These are phyloP conservation scores for Pterula multifida DNA, from an alignment of 1,284 basidiomycete genomes.

Conservation along the genomic window DNA sequence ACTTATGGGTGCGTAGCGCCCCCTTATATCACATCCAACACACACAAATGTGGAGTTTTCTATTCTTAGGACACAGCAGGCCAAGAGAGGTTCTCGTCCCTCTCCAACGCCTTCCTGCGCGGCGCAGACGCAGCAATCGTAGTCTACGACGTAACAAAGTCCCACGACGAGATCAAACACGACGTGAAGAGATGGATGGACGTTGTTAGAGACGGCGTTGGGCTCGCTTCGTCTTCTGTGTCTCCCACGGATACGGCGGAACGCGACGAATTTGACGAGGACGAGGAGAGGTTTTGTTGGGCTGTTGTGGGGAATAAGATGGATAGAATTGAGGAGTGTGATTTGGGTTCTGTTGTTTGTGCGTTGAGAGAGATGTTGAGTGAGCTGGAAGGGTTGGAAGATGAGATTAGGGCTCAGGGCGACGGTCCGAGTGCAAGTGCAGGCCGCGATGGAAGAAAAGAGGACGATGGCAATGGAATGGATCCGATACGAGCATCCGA, in stretches of 20 bases:
- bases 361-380: conserved; percentile 22
- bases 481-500: no score
- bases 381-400: not conserved
- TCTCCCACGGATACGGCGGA: no score
- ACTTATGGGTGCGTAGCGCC: conserved; percentile 39
- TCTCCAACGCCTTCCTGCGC: conserved; percentile 72
- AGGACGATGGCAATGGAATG: not conserved
- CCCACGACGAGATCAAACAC: conserved; percentile 34
- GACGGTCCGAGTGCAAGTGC: no score
- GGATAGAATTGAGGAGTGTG: conserved; percentile 30
- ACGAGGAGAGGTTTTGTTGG: conserved; percentile 53
- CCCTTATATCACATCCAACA: no score
- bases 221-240: not conserved
- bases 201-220: conserved; percentile 51
- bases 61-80: conserved; percentile 56
- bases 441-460: no score
- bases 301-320: conserved; percentile 74
- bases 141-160: conserved; percentile 65
- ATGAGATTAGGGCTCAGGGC: not conserved
- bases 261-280: no score
- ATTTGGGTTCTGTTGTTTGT: conserved; percentile 14
- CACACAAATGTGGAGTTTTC: conserved; percentile 66
- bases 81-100: conserved; percentile 72
- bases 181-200: conserved; percentile 65
- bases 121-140: conserved; percentile 74